Base-by-base conservation (phyloP, 1,284 basidiomycete genomes). In the Kalmanozyma brasiliensis region DNA sequence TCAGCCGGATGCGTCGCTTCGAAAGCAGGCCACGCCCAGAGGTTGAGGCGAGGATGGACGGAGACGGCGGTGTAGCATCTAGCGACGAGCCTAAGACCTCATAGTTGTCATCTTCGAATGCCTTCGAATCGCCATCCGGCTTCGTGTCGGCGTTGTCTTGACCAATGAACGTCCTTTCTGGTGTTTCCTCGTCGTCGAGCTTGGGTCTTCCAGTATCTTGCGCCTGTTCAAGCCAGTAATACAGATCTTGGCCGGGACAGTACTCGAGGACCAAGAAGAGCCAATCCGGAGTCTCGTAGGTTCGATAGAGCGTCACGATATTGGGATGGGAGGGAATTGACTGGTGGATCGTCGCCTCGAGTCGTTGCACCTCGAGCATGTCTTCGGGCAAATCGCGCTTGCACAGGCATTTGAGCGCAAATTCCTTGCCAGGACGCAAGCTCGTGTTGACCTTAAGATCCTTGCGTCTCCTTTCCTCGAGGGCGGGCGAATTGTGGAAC, bases 371-470 rank as follows among this genome's bases (percentile, higher is more conserved):
- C 33, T 77, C 73, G 30, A 80, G 72, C 72, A 77, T 77, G 20
- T 78, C 76, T 9, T 74, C 68, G 9, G 66, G 55, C 20, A 81
- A 46, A 38, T 82, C 75, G 24, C 79, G 72, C 57, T 81, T 98
- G 82, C 91, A 94, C 59, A 98, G 86, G 83, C 93, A 93, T 86
- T 98, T 98, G 84, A 98, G 88, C 17, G 95, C 94, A 82, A 91
- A 98, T 82, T 97, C 89, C 59, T 90, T 69, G 20, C 58, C 49
- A 29, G 65, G 66, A 22, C 45, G 49, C 23, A 63, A 41, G 26
- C 41, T 48, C 2, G 57, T 65, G 44, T 57, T 44, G 43, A 71
- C 36, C 33, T 57, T 59, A 42, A 70, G 67, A n/a, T 70, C 53
- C 38, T 65, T 70, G 57, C 68, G 62, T 17, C 68, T 46, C 24